Conservation (phyloP, 352 stramenopile species). For the Pseudoperonospora humuli region DNA sequence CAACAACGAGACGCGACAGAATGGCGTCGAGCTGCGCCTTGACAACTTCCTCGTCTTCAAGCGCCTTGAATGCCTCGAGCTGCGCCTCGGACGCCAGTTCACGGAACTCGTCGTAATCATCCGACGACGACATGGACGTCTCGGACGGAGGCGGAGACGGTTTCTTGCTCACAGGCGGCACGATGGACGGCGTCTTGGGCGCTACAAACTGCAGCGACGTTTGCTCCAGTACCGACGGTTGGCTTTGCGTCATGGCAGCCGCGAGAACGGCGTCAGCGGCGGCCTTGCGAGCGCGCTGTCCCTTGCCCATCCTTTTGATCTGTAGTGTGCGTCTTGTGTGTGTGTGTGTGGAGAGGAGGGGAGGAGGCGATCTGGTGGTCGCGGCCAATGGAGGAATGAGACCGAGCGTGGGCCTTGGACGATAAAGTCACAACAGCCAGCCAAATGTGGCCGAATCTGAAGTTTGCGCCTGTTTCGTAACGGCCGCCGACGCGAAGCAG, state of each 20-base stretch:
- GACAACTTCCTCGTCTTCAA: slow-evolving; percentile 28
- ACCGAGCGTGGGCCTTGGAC: neutral
- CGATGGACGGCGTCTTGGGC: slow-evolving; percentile 1
- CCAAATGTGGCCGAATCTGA: neutral
- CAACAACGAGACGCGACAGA: slow-evolving; percentile 35
- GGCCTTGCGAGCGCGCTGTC: slow-evolving; percentile 52
- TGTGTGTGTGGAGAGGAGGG: too few species aligned
- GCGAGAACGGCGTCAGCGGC: slow-evolving; percentile 39
- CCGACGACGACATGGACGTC: slow-evolving; percentile 29
- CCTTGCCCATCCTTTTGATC: slow-evolving; percentile 48
- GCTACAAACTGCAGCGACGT: slow-evolving; percentile 22
- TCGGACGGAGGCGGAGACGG: slow-evolving; percentile 20
- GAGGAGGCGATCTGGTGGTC: neutral
- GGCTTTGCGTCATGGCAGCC: slow-evolving; percentile 22
- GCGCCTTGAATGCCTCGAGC: slow-evolving; percentile 26
- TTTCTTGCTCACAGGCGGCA: slow-evolving; percentile 18
- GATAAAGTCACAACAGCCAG: neutral
- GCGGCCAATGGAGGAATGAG: neutral
- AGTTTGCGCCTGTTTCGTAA: neutral
- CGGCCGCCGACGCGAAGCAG: neutral
- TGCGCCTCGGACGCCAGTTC: slow-evolving; percentile 39
- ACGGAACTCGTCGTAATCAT: slow-evolving; percentile 27
- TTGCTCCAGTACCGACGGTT: slow-evolving; percentile 32
- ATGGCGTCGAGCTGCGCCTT: slow-evolving; percentile 31
- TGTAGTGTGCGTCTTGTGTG: too few species aligned